These are phyloP conservation scores for Carex kokanica DNA, from an alignment of 176 grass and related monocot genomes.

Conservation along the genomic window DNA sequence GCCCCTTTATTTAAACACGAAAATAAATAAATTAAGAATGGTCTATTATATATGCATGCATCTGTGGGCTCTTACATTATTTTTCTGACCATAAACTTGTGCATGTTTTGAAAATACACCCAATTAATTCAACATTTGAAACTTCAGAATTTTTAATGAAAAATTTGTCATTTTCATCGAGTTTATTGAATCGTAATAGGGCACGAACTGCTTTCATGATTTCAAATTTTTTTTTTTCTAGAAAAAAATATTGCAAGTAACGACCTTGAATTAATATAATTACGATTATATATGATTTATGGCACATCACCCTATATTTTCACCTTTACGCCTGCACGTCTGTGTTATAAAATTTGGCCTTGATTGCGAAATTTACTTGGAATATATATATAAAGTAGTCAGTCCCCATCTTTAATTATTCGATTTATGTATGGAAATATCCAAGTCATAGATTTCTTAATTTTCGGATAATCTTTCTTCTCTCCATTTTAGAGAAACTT, in stretches of 20 bases:
- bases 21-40: no score
- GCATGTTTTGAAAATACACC: background rate
- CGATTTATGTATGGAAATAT: background rate
- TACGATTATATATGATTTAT: background rate
- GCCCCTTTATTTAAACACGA: no score
- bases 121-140: slow-evolving; percentile 1
- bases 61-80: no score
- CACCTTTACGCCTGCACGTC: background rate
- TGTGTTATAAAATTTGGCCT: background rate
- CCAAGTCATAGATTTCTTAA: background rate
- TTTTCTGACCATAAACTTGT: background rate
- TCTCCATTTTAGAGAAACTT: background rate
- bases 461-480: background rate
- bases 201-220: background rate
- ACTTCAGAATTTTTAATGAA: background rate
- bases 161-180: background rate
- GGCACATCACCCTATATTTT: slow-evolving; percentile 1
- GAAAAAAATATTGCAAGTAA: background rate
- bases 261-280: slow-evolving; percentile 1
- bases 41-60: no score
- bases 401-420: background rate
- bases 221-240: background rate
- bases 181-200: background rate
- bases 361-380: slow-evolving; percentile 15
- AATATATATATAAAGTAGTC: background rate